Evolutionary conservation across 768 basidiomycete species (phyloP).

Genomic region (Suillus hirtellus): DNA sequence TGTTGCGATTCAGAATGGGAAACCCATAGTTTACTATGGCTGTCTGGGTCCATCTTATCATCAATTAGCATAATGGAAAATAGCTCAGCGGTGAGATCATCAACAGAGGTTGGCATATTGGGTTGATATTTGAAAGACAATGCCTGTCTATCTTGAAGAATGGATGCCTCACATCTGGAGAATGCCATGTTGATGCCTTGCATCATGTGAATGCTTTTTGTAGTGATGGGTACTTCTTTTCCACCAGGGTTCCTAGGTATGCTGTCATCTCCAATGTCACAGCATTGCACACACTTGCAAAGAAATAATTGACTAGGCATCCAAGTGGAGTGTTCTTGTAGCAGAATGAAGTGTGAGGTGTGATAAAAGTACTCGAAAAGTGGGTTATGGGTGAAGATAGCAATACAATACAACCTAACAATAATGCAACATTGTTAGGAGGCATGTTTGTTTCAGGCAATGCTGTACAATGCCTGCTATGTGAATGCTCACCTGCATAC

Average conservation of each 20-base stretch:
- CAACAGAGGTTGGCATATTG: too few relatives aligned
- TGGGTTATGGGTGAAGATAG: too few relatives aligned
- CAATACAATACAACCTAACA: too few relatives aligned
- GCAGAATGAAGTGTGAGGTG: background rate
- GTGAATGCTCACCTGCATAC: too few relatives aligned
- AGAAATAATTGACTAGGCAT: background rate
- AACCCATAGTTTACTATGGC: background rate
- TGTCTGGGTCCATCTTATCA: background rate
- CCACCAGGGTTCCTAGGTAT: background rate
- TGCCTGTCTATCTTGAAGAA: background rate
- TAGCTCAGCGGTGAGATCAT: background rate
- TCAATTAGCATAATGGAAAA: background rate
- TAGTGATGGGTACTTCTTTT: background rate
- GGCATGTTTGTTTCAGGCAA: too few relatives aligned
- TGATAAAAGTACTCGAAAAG: too few relatives aligned
- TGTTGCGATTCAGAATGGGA: background rate
- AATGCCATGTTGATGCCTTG: background rate
- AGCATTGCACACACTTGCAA: background rate
- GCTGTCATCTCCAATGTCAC: background rate
- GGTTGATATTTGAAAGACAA: too few relatives aligned
- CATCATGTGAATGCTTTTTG: background rate
- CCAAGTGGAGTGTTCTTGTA: too few relatives aligned
- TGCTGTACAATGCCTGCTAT: too few relatives aligned
- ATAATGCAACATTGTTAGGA: too few relatives aligned
- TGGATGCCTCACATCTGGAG: background rate